phyloP scores from a whole-genome alignment of 805 yeast genomes.

The Starmerella stellata region DNA sequence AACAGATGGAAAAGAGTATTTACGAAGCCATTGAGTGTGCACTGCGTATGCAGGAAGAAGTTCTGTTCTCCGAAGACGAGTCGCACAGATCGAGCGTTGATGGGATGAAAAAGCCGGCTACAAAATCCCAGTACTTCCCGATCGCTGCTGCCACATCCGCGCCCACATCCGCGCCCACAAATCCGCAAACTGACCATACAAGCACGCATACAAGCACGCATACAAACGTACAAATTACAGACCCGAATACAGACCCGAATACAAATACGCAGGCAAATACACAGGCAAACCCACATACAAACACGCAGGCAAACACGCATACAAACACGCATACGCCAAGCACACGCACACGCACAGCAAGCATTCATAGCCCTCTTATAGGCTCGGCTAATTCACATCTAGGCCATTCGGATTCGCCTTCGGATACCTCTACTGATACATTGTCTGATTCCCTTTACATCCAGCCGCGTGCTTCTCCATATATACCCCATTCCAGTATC shows the following conservation, averaged over 20 bases:
- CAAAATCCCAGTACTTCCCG: neutral
- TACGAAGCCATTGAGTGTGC: neutral
- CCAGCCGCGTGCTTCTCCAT: neutral
- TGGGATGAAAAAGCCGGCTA: no score
- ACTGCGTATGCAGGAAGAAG: neutral
- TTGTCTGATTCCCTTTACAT: neutral
- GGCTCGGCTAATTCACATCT: neutral
- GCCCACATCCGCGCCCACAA: neutral
- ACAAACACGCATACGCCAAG: no score
- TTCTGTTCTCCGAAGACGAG: neutral
- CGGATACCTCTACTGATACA: neutral
- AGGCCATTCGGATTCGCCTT: no score
- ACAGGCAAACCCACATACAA: neutral
- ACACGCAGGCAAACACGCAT: neutral
- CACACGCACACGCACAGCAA: no score
- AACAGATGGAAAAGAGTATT: neutral
- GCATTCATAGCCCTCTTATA: no score
- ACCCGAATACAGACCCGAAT: neutral
- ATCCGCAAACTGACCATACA: neutral
- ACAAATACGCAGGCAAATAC: neutral
- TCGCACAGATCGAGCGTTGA: no score
- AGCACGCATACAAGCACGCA: no score
- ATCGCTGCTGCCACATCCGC: neutral
- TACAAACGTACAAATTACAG: neutral
- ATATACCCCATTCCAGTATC: no score